Conservation (phyloP, 345 rosid species). For the Eucalyptus polybractea region DNA sequence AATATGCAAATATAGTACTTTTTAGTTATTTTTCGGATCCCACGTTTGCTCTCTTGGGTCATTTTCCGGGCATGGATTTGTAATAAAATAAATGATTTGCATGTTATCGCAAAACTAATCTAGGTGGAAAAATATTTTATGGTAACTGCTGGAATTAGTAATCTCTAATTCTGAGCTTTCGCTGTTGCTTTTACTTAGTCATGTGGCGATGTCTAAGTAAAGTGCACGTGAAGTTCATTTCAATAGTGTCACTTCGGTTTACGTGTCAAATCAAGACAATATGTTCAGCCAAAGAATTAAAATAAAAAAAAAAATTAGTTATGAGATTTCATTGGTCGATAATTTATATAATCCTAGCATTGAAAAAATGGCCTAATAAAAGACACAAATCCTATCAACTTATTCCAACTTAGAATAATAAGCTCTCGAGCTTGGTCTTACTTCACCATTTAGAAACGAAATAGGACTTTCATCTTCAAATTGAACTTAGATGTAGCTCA, state of each 20-base stretch:
- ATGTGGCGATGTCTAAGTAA: background rate
- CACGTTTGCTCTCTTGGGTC: background rate
- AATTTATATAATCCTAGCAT: too few species aligned
- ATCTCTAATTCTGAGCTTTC: background rate
- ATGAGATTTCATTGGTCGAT: background rate
- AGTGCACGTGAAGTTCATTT: background rate
- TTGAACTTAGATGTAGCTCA: too few species aligned
- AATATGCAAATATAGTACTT: background rate
- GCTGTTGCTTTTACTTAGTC: background rate
- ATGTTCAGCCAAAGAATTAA: background rate
- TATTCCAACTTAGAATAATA: too few species aligned
- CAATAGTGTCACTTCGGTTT: background rate
- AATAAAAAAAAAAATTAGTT: background rate
- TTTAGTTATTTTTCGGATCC: background rate
- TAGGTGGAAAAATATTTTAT: background rate
- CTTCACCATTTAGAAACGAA: rapidly evolving
- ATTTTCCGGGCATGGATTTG: background rate
- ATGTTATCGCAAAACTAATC: background rate
- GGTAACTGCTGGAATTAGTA: background rate
- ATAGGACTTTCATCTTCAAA: too few species aligned
- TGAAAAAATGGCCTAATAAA: too few species aligned
- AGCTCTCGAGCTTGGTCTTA: too few species aligned
- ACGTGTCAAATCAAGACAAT: background rate
- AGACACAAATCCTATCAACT: background rate
- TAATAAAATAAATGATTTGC: background rate